Evolutionary conservation across 331 rosid species (phyloP).

Genomic region (Malus hybrid): DNA sequence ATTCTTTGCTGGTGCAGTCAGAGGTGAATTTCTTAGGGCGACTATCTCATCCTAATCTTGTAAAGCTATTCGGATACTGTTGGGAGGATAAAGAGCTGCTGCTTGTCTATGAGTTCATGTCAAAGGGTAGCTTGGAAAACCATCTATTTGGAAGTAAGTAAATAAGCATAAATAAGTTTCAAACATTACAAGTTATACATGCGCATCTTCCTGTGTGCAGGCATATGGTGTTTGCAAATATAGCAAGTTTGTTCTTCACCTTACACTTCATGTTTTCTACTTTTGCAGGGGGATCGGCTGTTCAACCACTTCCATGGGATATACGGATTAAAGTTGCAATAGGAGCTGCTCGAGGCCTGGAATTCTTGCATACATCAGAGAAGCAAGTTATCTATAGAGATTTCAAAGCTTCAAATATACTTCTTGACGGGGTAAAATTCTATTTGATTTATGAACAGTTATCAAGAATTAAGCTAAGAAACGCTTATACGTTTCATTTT

Average conservation of each 20-base stretch:
- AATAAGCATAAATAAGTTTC: background rate
- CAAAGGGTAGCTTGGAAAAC: slow-evolving; percentile 85
- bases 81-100: slow-evolving; percentile 54
- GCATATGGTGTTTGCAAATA: background rate
- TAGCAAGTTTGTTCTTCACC: slow-evolving; percentile 3
- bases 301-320: slow-evolving; percentile 83
- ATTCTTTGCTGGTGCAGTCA: slow-evolving; percentile 49
- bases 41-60: slow-evolving; percentile 88
- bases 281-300: slow-evolving; percentile 78
- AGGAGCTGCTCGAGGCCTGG: slow-evolving; percentile 89
- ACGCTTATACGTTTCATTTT: too few relatives aligned
- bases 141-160: slow-evolving; percentile 94
- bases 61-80: slow-evolving; percentile 81
- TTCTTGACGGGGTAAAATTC: slow-evolving; percentile 70
- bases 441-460: background rate
- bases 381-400: slow-evolving; percentile 84
- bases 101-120: slow-evolving; percentile 51
- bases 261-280: slow-evolving; percentile 1
- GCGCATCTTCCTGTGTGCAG: slow-evolving; percentile 1
- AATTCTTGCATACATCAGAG: slow-evolving; percentile 84
- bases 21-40: slow-evolving; percentile 86
- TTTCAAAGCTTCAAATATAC: slow-evolving; percentile 92
- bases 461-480: background rate
- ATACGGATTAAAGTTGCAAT: slow-evolving; percentile 83
- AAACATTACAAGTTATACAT: background rate